Base-by-base conservation (phyloP, 2,329 filamentous ascomycete genomes). In the Pseudogymnoascus sp. region DNA sequence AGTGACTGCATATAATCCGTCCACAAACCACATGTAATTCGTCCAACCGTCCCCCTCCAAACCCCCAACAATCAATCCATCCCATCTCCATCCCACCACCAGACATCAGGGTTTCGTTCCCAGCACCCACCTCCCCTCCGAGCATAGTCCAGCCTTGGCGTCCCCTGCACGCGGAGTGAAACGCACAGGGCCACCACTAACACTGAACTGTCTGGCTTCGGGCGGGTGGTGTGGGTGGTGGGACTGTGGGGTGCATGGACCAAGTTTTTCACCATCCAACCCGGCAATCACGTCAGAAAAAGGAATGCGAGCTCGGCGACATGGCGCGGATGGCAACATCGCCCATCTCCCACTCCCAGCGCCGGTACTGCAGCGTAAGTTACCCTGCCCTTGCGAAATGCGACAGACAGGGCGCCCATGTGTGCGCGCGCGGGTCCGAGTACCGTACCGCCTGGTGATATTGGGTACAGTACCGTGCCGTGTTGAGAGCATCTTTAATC, bases 181-280 rank as follows among this genome's bases (percentile, higher is more conserved):
- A 31, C 45, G 25, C 25, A 55, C 16, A 52, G 45, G 45, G 45
- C 45, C 45, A 52, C 5, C 40, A 23, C 40, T 16, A 8, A 41
- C 16, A 6, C 16, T 23, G 18, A 18, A 18, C 18, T 28, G 38
- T 21, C 38, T 25, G 21, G 40, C 21, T 31, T 31, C 45, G 45
- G 45, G 25, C n/a, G 45, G 28, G 28, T 31, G 28, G 28, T 31
- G 28, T 31, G 25, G 25, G 25, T 6, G 5, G 45, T 31, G 45
- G 45, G 45, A 55, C 45, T 55, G 45, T 33, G 45, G 45, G 45
- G 45, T 55, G 45, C 45, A 55, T 55, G 45, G 45, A 33, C 45
- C 45, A 55, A 33, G 25, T 55, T 11, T 11, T 55, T 33, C 45
- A 55, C n/a, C 45, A 55, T 55, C 45, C n/a, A 11, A 16, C 45